Evolutionary conservation across 495 filamentous ascomycete species (phyloP).

Genomic region (Elasticomyces elasticus): DNA sequence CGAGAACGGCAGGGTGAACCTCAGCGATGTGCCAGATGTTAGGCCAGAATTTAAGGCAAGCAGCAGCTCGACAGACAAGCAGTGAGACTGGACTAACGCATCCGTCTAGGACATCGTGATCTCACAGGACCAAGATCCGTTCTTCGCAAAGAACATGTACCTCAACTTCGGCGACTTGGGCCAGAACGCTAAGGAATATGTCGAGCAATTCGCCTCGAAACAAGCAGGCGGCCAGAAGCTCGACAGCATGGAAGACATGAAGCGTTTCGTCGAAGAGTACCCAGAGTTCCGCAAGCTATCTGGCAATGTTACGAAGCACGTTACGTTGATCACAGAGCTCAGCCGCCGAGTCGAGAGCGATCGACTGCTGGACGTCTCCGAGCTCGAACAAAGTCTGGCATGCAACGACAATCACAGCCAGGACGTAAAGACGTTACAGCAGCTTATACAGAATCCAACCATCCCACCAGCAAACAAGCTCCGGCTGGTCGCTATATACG

Average conservation of each 20-base stretch:
- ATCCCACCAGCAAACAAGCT: slow-evolving; percentile 73
- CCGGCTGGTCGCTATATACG: slow-evolving; percentile 80
- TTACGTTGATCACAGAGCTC: slow-evolving; percentile 87
- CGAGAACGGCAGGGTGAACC: slow-evolving; percentile 79
- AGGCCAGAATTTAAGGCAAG: slow-evolving; percentile 67
- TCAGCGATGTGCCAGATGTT: slow-evolving; percentile 79
- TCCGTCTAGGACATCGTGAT: slow-evolving; percentile 65
- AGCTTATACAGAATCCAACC: slow-evolving; percentile 62
- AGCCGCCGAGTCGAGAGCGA: slow-evolving; percentile 78
- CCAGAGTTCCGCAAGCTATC: slow-evolving; percentile 95
- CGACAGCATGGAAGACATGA: slow-evolving; percentile 96
- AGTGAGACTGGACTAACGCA: slow-evolving; percentile 2
- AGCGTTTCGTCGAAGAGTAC: slow-evolving; percentile 97
- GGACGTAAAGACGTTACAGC: slow-evolving; percentile 85
- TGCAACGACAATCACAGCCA: slow-evolving; percentile 88
- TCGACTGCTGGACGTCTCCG: slow-evolving; percentile 80
- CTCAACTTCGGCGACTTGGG: slow-evolving; percentile 96
- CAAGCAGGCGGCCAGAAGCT: slow-evolving; percentile 88
- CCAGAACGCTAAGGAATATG: slow-evolving; percentile 96
- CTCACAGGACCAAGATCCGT: slow-evolving; percentile 95
- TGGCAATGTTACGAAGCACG: slow-evolving; percentile 96
- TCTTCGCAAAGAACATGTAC: slow-evolving; percentile 99
- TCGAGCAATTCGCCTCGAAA: slow-evolving; percentile 93
- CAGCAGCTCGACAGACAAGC: neutral
- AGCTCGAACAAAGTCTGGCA: slow-evolving; percentile 91